These are phyloP conservation scores for Chaetomium strumarium DNA, from an alignment of 2,329 filamentous ascomycete species.

Conservation along the genomic window DNA sequence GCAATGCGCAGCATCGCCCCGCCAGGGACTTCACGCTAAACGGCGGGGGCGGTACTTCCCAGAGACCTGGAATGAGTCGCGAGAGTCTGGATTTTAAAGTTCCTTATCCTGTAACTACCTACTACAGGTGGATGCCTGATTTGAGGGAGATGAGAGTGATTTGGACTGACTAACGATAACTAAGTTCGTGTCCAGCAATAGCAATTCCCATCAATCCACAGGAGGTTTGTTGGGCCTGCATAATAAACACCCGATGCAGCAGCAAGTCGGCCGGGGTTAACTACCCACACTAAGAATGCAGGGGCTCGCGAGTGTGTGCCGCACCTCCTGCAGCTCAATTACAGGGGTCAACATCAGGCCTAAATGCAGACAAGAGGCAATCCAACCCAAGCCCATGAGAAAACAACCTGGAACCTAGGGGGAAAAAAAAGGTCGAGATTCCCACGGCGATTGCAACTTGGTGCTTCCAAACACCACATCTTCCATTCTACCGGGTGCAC, in stretches of 20 bases:
- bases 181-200: too few species aligned
- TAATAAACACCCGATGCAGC: conserved; percentile 1
- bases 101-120: too few species aligned
- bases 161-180: neutral
- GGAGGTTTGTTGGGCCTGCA: neutral
- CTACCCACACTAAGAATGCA: conserved; percentile 16
- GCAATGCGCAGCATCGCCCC: neutral
- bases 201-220: too few species aligned
- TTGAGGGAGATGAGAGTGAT: too few species aligned
- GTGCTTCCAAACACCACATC: neutral
- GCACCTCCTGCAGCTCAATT: conserved; percentile 21
- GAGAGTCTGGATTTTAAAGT: too few species aligned
- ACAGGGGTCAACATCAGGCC: conserved; percentile 23
- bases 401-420: too few species aligned
- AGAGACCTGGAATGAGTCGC: too few species aligned
- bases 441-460: conserved; percentile 7
- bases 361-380: conserved; percentile 23
- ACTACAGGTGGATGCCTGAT: too few species aligned
- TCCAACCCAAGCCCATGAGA: conserved; percentile 9
- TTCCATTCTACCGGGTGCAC: neutral
- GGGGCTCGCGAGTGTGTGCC: conserved; percentile 18
- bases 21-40: neutral
- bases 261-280: conserved; percentile 3
- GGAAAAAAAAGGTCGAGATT: conserved; percentile 12
- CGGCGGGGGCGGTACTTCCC: too few species aligned